These are phyloP conservation scores for Talaromyces sp. DNA, from an alignment of 2,329 filamentous ascomycete genomes.

Conservation along the genomic window DNA sequence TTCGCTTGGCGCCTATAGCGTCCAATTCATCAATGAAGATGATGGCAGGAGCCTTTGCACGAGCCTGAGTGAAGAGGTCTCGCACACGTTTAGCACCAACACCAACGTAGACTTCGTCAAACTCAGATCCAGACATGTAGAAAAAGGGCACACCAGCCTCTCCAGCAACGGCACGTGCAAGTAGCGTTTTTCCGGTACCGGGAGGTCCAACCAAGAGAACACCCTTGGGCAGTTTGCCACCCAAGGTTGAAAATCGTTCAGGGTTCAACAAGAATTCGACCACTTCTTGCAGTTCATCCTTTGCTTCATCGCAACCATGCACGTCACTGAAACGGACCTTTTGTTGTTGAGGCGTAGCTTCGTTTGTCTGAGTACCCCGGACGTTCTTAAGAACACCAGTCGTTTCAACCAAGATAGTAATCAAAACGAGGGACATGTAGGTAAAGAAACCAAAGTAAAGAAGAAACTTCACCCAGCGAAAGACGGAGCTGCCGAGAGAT, in stretches of 20 bases:
- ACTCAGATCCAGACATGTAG: constrained; percentile 99
- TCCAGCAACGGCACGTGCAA: constrained; percentile 91
- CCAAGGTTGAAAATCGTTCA: constrained; percentile 86
- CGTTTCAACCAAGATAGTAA: constrained; percentile 79
- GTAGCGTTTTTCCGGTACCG: constrained; percentile 93
- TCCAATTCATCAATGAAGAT: constrained; percentile 94
- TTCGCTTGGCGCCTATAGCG: constrained; percentile 90
- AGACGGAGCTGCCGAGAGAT: constrained; percentile 70
- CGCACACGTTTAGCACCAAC: constrained; percentile 95
- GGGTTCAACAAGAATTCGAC: constrained; percentile 95
- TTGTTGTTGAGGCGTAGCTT: constrained; percentile 90
- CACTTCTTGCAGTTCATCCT: constrained; percentile 94
- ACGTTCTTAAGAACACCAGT: constrained; percentile 76
- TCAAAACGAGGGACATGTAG: constrained; percentile 73
- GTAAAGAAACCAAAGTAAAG: constrained; percentile 71
- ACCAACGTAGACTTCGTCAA: constrained; percentile 97
- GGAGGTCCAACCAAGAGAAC: constrained; percentile 92
- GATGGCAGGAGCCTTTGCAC: constrained; percentile 82
- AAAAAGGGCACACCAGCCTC: constrained; percentile 98
- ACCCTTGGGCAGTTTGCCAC: constrained; percentile 95
- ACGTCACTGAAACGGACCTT: constrained; percentile 89
- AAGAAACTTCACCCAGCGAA: constrained; percentile 88
- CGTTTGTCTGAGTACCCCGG: constrained; percentile 65
- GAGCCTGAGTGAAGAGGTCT: constrained; percentile 81
- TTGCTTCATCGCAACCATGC: constrained; percentile 95